Conservation (phyloP, 352 stramenopile species). For the Globisporangium viniferum region DNA sequence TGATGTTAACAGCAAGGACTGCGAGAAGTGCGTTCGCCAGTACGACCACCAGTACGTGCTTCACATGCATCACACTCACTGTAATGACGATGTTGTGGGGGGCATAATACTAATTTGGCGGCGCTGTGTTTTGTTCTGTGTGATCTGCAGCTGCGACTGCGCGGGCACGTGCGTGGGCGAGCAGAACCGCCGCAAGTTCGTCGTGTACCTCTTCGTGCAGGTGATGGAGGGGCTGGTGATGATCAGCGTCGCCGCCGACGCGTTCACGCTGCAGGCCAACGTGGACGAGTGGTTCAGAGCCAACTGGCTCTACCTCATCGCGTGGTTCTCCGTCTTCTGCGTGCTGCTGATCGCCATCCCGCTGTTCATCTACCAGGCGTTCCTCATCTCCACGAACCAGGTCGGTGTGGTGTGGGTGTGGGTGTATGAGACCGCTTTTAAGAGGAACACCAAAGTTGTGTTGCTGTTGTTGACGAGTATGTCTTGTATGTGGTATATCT, state of each 20-base stretch:
- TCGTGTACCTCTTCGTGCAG: constrained; percentile 64
- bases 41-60: constrained; percentile 76
- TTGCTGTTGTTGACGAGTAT: not conserved
- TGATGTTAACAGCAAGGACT: constrained; percentile 55
- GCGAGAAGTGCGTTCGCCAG: constrained; percentile 62
- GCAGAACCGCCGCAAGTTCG: constrained; percentile 63
- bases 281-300: constrained; percentile 72
- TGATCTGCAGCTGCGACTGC: constrained; percentile 60
- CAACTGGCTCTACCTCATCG: constrained; percentile 63
- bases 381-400: constrained; percentile 70
- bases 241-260: constrained; percentile 46
- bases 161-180: constrained; percentile 72
- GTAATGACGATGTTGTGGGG: too few relatives aligned
- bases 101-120: not conserved
- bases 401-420: constrained; percentile 1
- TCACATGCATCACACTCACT: not conserved
- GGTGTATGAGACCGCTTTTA: not conserved
- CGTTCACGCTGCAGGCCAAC: constrained; percentile 49
- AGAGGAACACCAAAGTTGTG: not conserved
- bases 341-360: constrained; percentile 54
- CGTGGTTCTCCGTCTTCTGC: constrained; percentile 58
- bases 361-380: constrained; percentile 67
- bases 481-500: not conserved
- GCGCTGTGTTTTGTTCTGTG: not conserved
- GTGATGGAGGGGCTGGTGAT: constrained; percentile 44